Conservation (phyloP, 2,329 filamentous ascomycete species). For the Leptographium galeiforme region DNA sequence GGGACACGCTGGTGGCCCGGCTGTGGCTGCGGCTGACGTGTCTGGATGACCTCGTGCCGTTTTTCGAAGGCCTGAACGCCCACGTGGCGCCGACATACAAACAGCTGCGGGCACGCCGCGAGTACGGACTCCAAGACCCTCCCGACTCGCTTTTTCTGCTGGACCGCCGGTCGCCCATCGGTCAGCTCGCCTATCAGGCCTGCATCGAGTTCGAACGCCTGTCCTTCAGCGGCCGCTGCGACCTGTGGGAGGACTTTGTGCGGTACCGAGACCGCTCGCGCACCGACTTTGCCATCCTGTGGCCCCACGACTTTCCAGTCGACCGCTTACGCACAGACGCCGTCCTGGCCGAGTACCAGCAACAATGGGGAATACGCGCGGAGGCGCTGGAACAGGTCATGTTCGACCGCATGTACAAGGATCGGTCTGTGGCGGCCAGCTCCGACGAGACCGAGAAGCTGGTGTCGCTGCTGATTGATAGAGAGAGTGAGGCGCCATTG, state of each 20-base stretch:
- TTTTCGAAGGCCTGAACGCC: constrained; percentile 49
- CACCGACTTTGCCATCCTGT: constrained; percentile 44
- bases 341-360: constrained; percentile 35
- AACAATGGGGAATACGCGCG: constrained; percentile 29
- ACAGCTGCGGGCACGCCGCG: constrained; percentile 41
- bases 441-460: constrained; percentile 10
- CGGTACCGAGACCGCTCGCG: constrained; percentile 68
- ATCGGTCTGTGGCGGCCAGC: constrained; percentile 4
- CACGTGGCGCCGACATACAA: constrained; percentile 51
- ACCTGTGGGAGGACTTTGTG: constrained; percentile 73
- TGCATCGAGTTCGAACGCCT: constrained; percentile 69
- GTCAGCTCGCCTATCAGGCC: constrained; percentile 63
- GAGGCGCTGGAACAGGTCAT: constrained; percentile 3
- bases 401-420: constrained; percentile 8
- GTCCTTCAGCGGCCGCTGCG: constrained; percentile 64
- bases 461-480: constrained; percentile 8
- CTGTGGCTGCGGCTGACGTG: constrained; percentile 70
- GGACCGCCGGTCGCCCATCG: constrained; percentile 64
- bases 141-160: constrained; percentile 43
- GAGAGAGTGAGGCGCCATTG: constrained; percentile 3
- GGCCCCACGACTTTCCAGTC: constrained; percentile 26
- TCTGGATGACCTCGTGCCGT: constrained; percentile 64
- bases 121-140: constrained; percentile 29
- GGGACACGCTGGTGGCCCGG: constrained; percentile 69
- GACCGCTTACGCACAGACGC: constrained; percentile 42